Conservation (phyloP, 2,329 filamentous ascomycete species). For the Helminthosporium solani region DNA sequence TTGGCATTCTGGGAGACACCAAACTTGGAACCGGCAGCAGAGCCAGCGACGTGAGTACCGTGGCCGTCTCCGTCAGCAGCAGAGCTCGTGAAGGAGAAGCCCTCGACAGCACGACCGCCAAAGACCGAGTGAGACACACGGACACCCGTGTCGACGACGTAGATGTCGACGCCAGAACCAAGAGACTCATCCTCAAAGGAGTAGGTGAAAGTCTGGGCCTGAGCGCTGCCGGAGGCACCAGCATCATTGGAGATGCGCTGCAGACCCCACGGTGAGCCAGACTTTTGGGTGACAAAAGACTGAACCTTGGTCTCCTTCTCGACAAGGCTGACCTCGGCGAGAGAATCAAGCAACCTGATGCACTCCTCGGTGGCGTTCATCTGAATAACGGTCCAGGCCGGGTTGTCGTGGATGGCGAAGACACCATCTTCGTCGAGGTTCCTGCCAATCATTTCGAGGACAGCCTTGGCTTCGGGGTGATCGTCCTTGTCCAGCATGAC, state of each 20-base stretch:
- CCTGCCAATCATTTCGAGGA: slow-evolving; percentile 22
- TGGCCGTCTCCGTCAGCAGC: slow-evolving; percentile 48
- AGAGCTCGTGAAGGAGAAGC: slow-evolving; percentile 42
- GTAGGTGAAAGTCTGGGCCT: slow-evolving; percentile 45
- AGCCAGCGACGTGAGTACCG: slow-evolving; percentile 52
- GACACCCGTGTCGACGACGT: slow-evolving; percentile 52
- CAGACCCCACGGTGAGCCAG: slow-evolving; percentile 49
- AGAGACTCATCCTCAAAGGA: slow-evolving; percentile 38
- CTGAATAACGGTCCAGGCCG: slow-evolving; percentile 45
- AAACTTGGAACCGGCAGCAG: slow-evolving; percentile 46
- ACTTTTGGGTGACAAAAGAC: slow-evolving; percentile 29
- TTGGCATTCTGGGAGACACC: slow-evolving; percentile 53
- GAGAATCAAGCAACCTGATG: slow-evolving; percentile 40
- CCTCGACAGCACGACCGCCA: slow-evolving; percentile 44
- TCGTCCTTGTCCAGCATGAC: slow-evolving; percentile 23
- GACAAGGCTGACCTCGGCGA: slow-evolving; percentile 45
- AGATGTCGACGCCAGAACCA: slow-evolving; percentile 50
- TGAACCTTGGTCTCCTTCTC: slow-evolving; percentile 44
- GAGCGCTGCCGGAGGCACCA: slow-evolving; percentile 33
- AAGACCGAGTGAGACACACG: slow-evolving; percentile 50
- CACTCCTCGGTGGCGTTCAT: slow-evolving; percentile 45
- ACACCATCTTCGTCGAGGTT: slow-evolving; percentile 40
- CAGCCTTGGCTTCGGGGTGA: slow-evolving; percentile 3
- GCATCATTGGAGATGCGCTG: slow-evolving; percentile 46
- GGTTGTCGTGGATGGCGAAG: slow-evolving; percentile 40